A percentile compares a stretch with the other conserved stretches of the same genome.
These are phyloP conservation scores for Cladorrhinum sp. DNA, from an alignment of 2,329 filamentous ascomycete genomes.

Conservation along the genomic window DNA sequence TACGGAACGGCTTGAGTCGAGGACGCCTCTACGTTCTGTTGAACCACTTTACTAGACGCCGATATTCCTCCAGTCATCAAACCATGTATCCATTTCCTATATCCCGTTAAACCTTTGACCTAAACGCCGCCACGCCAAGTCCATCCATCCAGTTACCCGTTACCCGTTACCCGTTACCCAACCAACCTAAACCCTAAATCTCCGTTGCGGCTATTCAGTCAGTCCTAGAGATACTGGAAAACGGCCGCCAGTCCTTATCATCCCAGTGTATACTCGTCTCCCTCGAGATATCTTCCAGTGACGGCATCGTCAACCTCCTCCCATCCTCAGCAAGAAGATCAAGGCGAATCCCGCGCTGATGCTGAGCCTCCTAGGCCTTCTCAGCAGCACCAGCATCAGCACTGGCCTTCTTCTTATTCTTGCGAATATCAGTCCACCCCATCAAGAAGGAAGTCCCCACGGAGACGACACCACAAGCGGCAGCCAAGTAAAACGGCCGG, in stretches of 20 bases:
- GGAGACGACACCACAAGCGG: constrained; percentile 34
- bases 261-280: background rate
- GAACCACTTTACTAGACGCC: no score
- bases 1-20: no score
- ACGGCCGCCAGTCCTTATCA: background rate
- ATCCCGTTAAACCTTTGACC: no score
- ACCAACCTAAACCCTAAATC: no score
- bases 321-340: background rate
- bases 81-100: no score
- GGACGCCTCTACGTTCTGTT: no score
- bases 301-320: background rate
- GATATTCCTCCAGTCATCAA: no score
- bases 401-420: constrained; percentile 23
- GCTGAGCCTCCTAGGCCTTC: background rate
- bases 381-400: background rate
- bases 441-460: constrained; percentile 42
- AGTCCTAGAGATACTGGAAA: background rate
- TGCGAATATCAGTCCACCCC: constrained; percentile 45
- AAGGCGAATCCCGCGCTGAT: background rate
- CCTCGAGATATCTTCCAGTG: background rate
- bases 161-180: no score
- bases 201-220: no score
- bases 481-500: constrained; percentile 39
- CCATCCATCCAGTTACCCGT: no score
- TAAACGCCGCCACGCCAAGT: no score